Evolutionary conservation across 192 early-diverging fungal genomes (phyloP).

Genomic region (Lunasporangiospora selenospora): DNA sequence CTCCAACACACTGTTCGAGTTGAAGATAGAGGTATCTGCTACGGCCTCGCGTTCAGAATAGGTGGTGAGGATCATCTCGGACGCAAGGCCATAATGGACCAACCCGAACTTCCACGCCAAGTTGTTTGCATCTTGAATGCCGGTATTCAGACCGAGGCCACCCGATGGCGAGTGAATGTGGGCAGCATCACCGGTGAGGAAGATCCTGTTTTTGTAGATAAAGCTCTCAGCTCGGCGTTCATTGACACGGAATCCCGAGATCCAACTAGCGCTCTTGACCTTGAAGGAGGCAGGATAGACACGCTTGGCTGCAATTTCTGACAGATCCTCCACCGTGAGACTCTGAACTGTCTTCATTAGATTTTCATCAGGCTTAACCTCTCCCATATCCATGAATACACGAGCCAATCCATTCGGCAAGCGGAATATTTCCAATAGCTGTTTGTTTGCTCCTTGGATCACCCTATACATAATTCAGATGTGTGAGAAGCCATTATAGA

Average conservation of each 20-base stretch:
- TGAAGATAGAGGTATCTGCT: slow-evolving; percentile 21
- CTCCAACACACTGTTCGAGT: slow-evolving; percentile 7
- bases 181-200: slow-evolving; percentile 52
- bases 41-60: slow-evolving; percentile 21
- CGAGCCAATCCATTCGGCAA: slow-evolving; percentile 7
- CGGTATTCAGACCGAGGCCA: slow-evolving; percentile 51
- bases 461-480: too few species aligned
- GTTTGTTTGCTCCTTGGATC: slow-evolving; percentile 13
- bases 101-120: slow-evolving; percentile 53
- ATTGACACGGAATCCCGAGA: slow-evolving; percentile 23
- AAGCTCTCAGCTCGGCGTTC: slow-evolving; percentile 36
- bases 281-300: slow-evolving; percentile 17
- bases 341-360: background rate
- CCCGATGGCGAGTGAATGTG: slow-evolving; percentile 47
- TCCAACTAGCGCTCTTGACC: slow-evolving; percentile 12
- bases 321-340: slow-evolving; percentile 12
- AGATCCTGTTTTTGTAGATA: slow-evolving; percentile 39
- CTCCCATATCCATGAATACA: background rate
- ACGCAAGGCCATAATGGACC: slow-evolving; percentile 23
- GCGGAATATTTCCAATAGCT: slow-evolving; percentile 6
- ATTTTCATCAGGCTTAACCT: slow-evolving; percentile 5
- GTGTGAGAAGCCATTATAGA: too few species aligned
- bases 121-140: slow-evolving; percentile 52
- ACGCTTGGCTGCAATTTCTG: slow-evolving; percentile 1
- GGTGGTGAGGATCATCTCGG: slow-evolving; percentile 5